Evolutionary conservation across 768 basidiomycete genomes (phyloP).

Genomic region (Rickenella mellea): DNA sequence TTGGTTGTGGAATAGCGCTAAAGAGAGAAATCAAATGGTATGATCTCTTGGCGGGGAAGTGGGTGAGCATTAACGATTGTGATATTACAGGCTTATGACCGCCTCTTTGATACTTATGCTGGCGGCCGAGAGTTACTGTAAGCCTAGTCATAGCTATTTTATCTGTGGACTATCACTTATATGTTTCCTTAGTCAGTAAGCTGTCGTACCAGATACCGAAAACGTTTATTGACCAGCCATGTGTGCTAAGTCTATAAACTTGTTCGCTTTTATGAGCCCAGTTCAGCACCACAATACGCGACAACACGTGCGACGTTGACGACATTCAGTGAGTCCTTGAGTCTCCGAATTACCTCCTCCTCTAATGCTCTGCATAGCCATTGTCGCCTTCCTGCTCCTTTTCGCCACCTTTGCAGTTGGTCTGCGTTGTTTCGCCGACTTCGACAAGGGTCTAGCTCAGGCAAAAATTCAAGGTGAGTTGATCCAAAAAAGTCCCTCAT

Average conservation of each 20-base stretch:
- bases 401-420: slow-evolving; percentile 70
- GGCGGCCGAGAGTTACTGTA: slow-evolving; percentile 70
- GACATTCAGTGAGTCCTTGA: slow-evolving; percentile 54
- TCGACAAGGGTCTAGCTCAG: slow-evolving; percentile 65
- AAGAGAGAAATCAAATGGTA: slow-evolving; percentile 77
- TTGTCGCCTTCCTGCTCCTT: slow-evolving; percentile 66
- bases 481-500: slow-evolving; percentile 24
- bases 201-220: not conserved
- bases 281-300: slow-evolving; percentile 40
- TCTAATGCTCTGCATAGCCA: slow-evolving; percentile 33
- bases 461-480: slow-evolving; percentile 71
- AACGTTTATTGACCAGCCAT: slow-evolving; percentile 1
- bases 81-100: slow-evolving; percentile 52
- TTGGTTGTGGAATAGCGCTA: slow-evolving; percentile 59
- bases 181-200: slow-evolving; percentile 19
- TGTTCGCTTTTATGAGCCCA: slow-evolving; percentile 70
- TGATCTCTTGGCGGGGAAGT: slow-evolving; percentile 14
- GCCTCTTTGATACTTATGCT: slow-evolving; percentile 68
- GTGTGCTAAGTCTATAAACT: slow-evolving; percentile 63
- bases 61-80: slow-evolving; percentile 2
- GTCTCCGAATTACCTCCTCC: not conserved
- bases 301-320: slow-evolving; percentile 77
- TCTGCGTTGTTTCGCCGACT: slow-evolving; percentile 71
- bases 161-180: slow-evolving; percentile 2
- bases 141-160: slow-evolving; percentile 17